Evolutionary conservation across 768 basidiomycete species (phyloP).

Genomic region (Kwoniella newhampshirensis): DNA sequence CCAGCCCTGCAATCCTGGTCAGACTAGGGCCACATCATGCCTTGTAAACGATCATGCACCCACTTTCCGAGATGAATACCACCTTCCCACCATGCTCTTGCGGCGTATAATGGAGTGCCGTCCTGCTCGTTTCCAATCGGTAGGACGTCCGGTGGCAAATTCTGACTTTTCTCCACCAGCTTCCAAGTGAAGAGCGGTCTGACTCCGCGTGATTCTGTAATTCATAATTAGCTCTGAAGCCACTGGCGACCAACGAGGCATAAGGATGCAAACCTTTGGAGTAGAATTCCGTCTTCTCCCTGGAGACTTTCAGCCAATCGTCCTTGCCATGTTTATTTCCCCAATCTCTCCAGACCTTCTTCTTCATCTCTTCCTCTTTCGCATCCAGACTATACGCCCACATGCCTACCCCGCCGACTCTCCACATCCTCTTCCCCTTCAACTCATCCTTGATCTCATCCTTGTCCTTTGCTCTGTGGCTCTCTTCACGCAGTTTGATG

Average conservation of each 20-base stretch:
- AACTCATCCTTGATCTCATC: slow-evolving; percentile 37
- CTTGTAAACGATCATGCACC: slow-evolving; percentile 16
- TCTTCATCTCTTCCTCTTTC: slow-evolving; percentile 28
- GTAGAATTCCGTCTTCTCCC: slow-evolving; percentile 39
- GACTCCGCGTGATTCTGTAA: slow-evolving; percentile 36
- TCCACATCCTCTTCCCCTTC: slow-evolving; percentile 39
- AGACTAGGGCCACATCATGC: not conserved
- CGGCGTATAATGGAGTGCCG: slow-evolving; percentile 39
- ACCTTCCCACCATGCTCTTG: slow-evolving; percentile 45
- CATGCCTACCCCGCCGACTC: slow-evolving; percentile 41
- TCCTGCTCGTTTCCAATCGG: slow-evolving; percentile 45
- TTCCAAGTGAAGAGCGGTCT: slow-evolving; percentile 48
- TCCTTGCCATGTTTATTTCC: slow-evolving; percentile 27
- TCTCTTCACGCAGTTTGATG: slow-evolving; percentile 27
- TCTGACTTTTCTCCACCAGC: slow-evolving; percentile 40
- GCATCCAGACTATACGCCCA: slow-evolving; percentile 37
- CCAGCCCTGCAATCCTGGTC: slow-evolving; percentile 25
- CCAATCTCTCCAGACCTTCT: slow-evolving; percentile 35
- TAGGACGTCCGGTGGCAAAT: slow-evolving; percentile 41
- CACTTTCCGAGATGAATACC: slow-evolving; percentile 50
- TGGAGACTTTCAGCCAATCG: slow-evolving; percentile 36
- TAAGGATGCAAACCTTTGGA: slow-evolving; percentile 16
- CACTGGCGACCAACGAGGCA: not conserved
- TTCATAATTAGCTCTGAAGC: not conserved
- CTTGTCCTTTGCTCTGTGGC: slow-evolving; percentile 23